A percentile compares a stretch with the other conserved stretches of the same genome.
Conservation (phyloP, 23 red algal species). For the Pyropia yezoensis region DNA sequence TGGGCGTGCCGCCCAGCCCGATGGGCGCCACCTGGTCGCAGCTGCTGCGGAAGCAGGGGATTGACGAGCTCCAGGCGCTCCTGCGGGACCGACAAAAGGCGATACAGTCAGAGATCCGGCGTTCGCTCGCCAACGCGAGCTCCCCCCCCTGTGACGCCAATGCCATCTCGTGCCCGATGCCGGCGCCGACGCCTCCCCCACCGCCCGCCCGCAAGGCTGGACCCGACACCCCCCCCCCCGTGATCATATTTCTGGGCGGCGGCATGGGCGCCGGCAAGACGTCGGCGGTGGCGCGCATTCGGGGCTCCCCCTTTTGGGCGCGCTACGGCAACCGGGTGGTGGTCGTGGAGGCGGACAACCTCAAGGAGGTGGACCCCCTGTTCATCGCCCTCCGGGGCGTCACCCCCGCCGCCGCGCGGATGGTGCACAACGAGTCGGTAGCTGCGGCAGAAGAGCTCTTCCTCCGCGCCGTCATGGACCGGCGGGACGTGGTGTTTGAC, state of each 20-base stretch:
- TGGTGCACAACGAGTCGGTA: conserved; percentile 50
- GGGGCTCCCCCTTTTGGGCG: conserved; percentile 43
- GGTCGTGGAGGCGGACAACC: conserved; percentile 50
- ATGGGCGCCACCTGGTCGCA: conserved; percentile 22
- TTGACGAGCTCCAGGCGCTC: conserved; percentile 49
- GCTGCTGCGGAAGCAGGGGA: conserved; percentile 39
- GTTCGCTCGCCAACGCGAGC: background rate
- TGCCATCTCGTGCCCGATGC: background rate
- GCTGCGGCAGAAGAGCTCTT: conserved; percentile 52
- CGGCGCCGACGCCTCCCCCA: background rate
- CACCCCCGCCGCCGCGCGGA: conserved; percentile 28
- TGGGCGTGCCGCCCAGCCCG: background rate
- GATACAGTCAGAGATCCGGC: conserved; percentile 11
- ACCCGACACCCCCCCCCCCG: conserved; percentile 1
- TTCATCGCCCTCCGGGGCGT: conserved; percentile 39
- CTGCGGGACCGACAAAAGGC: conserved; percentile 18
- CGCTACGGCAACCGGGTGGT: conserved; percentile 32
- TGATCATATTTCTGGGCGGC: conserved; percentile 49
- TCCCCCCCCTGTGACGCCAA: conserved; percentile 1
- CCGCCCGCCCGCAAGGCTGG: background rate
- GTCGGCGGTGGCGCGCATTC: conserved; percentile 22
- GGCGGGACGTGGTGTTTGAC: conserved; percentile 53
- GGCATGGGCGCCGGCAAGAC: conserved; percentile 71
- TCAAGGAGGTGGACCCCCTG: conserved; percentile 55
- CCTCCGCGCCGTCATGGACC: conserved; percentile 35